Evolutionary conservation across 1,284 basidiomycete genomes (phyloP).

Genomic region (Cutaneotrichosporon spelunceum): DNA sequence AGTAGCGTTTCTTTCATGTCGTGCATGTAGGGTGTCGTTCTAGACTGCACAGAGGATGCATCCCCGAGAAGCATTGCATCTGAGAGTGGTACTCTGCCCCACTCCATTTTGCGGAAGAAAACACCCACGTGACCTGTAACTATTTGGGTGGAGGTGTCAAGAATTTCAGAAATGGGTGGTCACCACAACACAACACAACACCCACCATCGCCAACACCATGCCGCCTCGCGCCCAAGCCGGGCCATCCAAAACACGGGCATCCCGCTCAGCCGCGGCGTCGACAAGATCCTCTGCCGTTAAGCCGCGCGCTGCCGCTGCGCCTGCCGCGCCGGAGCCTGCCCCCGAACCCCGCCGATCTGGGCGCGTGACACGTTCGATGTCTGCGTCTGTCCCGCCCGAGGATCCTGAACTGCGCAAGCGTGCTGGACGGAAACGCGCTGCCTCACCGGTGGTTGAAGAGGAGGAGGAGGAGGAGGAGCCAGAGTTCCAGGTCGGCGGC

Average conservation of each 20-base stretch:
- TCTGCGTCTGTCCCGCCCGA: background rate
- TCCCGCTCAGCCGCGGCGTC: background rate
- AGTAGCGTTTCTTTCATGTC: background rate
- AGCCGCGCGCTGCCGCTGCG: background rate
- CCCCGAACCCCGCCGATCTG: background rate
- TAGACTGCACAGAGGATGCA: background rate
- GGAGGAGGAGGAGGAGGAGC: slow-evolving; percentile 31
- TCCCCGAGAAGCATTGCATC: too few relatives aligned
- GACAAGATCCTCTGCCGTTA: background rate
- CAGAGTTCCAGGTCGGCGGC: slow-evolving; percentile 33
- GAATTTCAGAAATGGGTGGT: slow-evolving; percentile 12
- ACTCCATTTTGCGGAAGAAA: background rate
- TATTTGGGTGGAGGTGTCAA: slow-evolving; percentile 18
- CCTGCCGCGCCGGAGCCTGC: background rate
- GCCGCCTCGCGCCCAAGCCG: slow-evolving; percentile 17
- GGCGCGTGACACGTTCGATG: background rate
- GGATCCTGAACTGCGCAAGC: background rate
- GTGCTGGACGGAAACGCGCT: slow-evolving; percentile 9
- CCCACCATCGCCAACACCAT: slow-evolving; percentile 15
- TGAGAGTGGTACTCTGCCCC: background rate
- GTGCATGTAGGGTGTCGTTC: background rate
- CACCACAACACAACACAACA: slow-evolving; percentile 3
- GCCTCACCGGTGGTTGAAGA: slow-evolving; percentile 16
- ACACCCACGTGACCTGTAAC: background rate
- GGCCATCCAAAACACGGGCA: slow-evolving; percentile 10